A percentile compares a stretch with the other conserved stretches of the same genome.
phyloP scores from a whole-genome alignment of 2,329 filamentous ascomycete species.

The Periconia sp. region DNA sequence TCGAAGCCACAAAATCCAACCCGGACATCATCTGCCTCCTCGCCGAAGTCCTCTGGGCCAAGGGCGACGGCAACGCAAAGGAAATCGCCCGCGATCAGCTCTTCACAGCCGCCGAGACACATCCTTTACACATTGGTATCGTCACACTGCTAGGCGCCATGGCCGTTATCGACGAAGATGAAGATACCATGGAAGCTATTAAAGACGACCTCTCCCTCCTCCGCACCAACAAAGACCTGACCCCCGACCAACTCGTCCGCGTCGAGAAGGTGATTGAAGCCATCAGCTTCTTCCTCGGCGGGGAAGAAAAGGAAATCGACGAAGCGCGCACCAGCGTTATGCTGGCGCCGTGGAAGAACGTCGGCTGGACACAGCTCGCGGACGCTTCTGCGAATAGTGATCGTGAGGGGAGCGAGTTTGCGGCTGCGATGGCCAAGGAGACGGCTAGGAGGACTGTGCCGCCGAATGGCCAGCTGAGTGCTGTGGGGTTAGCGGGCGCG shows the following conservation, averaged over 20 bases:
- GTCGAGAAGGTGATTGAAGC: conserved; percentile 76
- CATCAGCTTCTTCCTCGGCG: conserved; percentile 62
- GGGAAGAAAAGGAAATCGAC: conserved; percentile 54
- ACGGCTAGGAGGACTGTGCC: conserved; percentile 76
- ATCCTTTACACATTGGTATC: conserved; percentile 75
- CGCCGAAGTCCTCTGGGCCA: conserved; percentile 91
- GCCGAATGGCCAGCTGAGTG: conserved; percentile 68
- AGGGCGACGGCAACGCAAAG: conserved; percentile 72
- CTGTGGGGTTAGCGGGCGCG: conserved; percentile 69
- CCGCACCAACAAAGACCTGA: conserved; percentile 66
- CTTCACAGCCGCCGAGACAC: conserved; percentile 74
- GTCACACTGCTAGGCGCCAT: conserved; percentile 82
- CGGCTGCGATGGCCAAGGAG: conserved; percentile 76
- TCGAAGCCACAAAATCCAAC: conserved; percentile 73
- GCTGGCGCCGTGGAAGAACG: conserved; percentile 75
- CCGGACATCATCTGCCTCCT: conserved; percentile 86
- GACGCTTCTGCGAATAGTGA: conserved; percentile 47
- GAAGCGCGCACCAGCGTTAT: conserved; percentile 78
- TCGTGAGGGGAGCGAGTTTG: conserved; percentile 45
- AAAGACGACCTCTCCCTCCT: conserved; percentile 73
- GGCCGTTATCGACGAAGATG: conserved; percentile 76
- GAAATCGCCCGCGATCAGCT: conserved; percentile 77
- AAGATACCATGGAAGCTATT: conserved; percentile 78
- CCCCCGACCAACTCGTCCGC: conserved; percentile 63
- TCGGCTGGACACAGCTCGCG: conserved; percentile 79